Evolutionary conservation across 352 stramenopile species (phyloP), one percentile per base, ranked within the genome.

Genomic region (Pythium phragmiticola): DNA sequence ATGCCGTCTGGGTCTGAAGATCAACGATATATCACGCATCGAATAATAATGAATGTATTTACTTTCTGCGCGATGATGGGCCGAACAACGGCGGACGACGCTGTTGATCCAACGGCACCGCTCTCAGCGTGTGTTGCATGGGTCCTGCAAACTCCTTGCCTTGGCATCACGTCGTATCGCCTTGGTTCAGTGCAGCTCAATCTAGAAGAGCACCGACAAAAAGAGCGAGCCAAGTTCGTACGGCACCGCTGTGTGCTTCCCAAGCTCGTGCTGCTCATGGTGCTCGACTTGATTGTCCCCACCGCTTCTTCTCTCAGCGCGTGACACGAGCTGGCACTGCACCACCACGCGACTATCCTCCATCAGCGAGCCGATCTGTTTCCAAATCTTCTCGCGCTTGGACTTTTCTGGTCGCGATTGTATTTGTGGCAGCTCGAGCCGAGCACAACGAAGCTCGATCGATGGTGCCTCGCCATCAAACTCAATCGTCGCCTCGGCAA

Each of bases 311-410:
- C 11, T 43, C 6, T 23, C 23, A 13, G 36, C 13, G 42, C 23
- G 19, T 3, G 60, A 62, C 2, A 87, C 73, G 43, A 90, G 70
- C 64, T 94, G 84, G 48, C 80, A 90, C 61, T 91, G 85, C n/a
- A 94, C 72, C 21, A 94, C 77, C 19, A 88, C 73, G 12, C 74
- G 73, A 46, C 74, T 88, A 19, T 67, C 68, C 42, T 92, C 78
- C 37, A 90, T 71, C 6, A 92, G 63, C 33, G 80, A 90, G 17
- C 84, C 82, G 26, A 92, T 78, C 58, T 90, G 84, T 60, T 79
- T 90, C 84, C 84, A 92, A 7, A 87, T 13, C 65, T 89, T 90
- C 9, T 65, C 57, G 14, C 47, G 42, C 11, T 64, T 57, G 2
- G 23, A 8, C 47, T 54, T 2, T n/a, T 42, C 37, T 28, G 26